Base-by-base conservation (phyloP, 306 rosid species). In the Fragaria vesca region DNA sequence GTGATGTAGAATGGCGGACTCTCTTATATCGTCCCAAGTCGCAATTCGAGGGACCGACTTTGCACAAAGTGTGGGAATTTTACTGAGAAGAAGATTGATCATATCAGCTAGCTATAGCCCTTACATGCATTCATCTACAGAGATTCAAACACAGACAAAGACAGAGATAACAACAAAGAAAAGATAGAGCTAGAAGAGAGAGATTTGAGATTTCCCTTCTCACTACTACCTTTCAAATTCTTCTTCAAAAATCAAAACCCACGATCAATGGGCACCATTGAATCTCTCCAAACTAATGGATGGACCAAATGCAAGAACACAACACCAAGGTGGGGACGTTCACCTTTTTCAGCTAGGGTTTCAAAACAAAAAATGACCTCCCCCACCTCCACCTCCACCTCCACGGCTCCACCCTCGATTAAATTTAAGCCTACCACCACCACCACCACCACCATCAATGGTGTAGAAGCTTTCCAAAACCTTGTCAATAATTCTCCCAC, bases 391-490 rank as follows among this genome's bases (percentile, higher is more conserved):
- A 63, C 45, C 43, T 16, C 69, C 69, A 30, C 32, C 45, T 6
- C 45, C 47, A 43, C 47, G 45, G 10, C 45, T 20, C 62, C 66
- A 11, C 38, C 38, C 15, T 15, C 18, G 34, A 66, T 66, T 66
- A 36, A 75, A 62, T 45, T 75, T 30, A 17, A 75, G 63, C 68
- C 58, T 15, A 18, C 73, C 48, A 63, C 46, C 90, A 87, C 90
- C 82, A 62, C 84, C 48, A 30, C 68, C 10, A 21, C 80, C 90
- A 87, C 90, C 82, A 62, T 87, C 80, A 9, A 76, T 70, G 88
- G 88, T 81, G 78, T 66, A 54, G 1, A 48, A 50, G 32, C 71
- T 38, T 38, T 66, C 26, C 36, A 3, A 30, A 24, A 8, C 71
- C 60, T 79, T 40, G 52, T 61, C 79, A 72, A 81, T 54, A 79